Evolutionary conservation across 2,329 filamentous ascomycete genomes (phyloP).

Genomic region (Trichoderma sp.): DNA sequence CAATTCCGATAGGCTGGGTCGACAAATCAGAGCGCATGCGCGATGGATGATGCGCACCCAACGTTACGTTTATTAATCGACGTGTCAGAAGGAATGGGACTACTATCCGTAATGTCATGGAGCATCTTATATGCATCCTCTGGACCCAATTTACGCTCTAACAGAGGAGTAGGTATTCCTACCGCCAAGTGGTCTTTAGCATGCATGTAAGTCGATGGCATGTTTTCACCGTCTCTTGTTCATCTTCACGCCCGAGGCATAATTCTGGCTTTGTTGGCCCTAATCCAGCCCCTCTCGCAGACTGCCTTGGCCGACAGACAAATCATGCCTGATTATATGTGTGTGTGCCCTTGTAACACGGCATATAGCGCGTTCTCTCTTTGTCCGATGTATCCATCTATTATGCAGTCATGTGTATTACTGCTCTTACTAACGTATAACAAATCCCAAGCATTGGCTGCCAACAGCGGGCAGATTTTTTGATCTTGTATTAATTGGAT

Average conservation of each 20-base stretch:
- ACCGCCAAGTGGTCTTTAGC: neutral
- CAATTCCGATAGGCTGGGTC: slow-evolving; percentile 10
- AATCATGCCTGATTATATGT: slow-evolving; percentile 9
- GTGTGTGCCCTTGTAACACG: slow-evolving; percentile 7
- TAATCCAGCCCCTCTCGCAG: neutral
- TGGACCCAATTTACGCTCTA: neutral
- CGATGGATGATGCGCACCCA: neutral
- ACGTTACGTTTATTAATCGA: neutral
- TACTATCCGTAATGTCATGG: neutral
- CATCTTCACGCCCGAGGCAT: neutral
- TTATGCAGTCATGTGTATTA: slow-evolving; percentile 22
- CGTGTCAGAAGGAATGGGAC: neutral
- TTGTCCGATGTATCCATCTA: slow-evolving; percentile 7
- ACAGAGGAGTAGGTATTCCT: neutral
- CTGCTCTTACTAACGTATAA: slow-evolving; percentile 17
- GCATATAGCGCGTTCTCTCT: neutral
- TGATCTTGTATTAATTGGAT: neutral
- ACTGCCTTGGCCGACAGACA: slow-evolving; percentile 11
- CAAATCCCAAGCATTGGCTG: slow-evolving; percentile 7
- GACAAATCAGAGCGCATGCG: slow-evolving; percentile 4
- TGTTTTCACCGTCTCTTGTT: neutral
- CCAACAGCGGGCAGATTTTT: neutral
- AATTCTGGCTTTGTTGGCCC: slow-evolving; percentile 10
- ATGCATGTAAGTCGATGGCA: slow-evolving; percentile 10
- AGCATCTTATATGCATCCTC: slow-evolving; percentile 15